These are phyloP conservation scores for Apiotrichum gracile DNA, from an alignment of 1,284 basidiomycete genomes.

Conservation along the genomic window DNA sequence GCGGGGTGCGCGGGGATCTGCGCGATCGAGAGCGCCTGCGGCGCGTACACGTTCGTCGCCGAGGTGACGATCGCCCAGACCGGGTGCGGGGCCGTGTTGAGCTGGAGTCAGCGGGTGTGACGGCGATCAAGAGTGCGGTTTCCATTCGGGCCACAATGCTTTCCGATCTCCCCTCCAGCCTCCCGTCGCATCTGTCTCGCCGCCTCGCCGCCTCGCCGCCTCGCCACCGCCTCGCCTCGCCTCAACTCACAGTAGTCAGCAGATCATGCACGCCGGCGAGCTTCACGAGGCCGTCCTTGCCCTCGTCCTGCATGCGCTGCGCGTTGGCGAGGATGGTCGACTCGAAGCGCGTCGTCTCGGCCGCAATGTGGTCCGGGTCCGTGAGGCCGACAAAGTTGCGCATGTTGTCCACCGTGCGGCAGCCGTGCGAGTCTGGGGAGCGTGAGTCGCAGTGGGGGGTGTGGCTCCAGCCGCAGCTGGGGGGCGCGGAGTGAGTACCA, in stretches of 20 bases:
- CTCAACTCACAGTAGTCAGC: conserved; percentile 29
- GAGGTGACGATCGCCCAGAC: conserved; percentile 75
- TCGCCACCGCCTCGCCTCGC: not conserved
- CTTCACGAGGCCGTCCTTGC: conserved; percentile 40
- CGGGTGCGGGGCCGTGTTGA: conserved; percentile 64
- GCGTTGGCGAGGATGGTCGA: conserved; percentile 42
- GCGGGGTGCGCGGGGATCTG: conserved; percentile 56
- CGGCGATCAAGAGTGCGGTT: not conserved
- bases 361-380: conserved; percentile 54
- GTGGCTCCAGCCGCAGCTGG: not conserved
- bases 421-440: conserved; percentile 62
- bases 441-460: not conserved
- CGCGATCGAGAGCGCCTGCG: conserved; percentile 58
- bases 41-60: conserved; percentile 65
- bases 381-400: conserved; percentile 60
- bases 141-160: no score
- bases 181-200: no score
- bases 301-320: conserved; percentile 33
- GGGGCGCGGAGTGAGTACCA: no score
- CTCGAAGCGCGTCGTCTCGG: conserved; percentile 38
- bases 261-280: conserved; percentile 41
- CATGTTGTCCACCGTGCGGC: conserved; percentile 64
- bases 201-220: no score
- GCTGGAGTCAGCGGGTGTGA: conserved; percentile 34
- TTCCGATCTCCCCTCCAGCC: not conserved